Base-by-base conservation (phyloP, 495 filamentous ascomycete genomes). In the Melanomma pulvis-pyrius region DNA sequence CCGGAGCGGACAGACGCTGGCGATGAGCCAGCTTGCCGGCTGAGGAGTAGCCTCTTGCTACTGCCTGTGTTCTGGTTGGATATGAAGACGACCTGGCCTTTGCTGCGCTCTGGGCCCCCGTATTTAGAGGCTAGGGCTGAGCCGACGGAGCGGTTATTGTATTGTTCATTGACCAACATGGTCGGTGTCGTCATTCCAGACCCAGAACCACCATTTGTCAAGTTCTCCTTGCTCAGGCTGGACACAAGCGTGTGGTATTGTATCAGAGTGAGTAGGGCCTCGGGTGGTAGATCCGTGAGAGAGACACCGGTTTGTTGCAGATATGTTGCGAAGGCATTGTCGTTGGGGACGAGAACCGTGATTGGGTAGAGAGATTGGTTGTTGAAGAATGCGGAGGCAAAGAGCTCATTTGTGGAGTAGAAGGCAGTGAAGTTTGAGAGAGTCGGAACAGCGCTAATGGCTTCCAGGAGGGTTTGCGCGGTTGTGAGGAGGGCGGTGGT, bases 391-490 rank as follows among this genome's bases (percentile, higher is more conserved):
- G 44, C 34, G 19, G 28, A 32, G 0, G 65, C 65, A 50, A 68
- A 57, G 3, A 25, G 46, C 13, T 12, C 21, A 54, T 69, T 69
- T n/a, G 36, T 19, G 30, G 63, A 28, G 52, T 59, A 63, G 55
- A 69, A 69, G 47, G 53, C 51, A 22, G 66, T 63, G 34, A 69
- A 69, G 53, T 69, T 63, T 11, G 60, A 69, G 32, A 69, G 53
- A n/a, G 39, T 5, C 12, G 66, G 59, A 26, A 53, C 39, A 1
- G 17, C 19, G 24, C 26, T n/a, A 3, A 69, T 63, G 2, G 59
- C 58, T 21, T 68, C 58, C 46, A 62, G 49, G 50, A 67, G 50
- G 48, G 64, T 39, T 49, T 61, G 29, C 5, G 64, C 64, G 36
- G 13, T 24, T 12, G 57, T 46, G 48, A 11, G 19, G 21, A 41